A percentile compares a stretch with the other conserved stretches of the same genome.
Conservation (phyloP, 495 filamentous ascomycete species). For the Staphylotrichum longicolle region DNA sequence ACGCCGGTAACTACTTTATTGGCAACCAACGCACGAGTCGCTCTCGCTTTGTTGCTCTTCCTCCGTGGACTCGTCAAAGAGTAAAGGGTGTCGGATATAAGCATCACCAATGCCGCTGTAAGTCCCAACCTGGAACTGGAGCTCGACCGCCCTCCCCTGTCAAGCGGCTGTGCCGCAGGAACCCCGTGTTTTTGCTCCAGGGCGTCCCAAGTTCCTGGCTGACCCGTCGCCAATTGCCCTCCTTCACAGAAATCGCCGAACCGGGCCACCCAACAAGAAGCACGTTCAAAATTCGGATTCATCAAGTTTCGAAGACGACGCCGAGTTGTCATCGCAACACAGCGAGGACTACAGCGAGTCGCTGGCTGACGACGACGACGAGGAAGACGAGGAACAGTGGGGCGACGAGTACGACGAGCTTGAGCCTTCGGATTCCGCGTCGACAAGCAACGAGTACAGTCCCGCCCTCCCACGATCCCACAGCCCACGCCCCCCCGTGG, state of each 20-base stretch:
- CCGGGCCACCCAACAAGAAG: slow-evolving; percentile 46
- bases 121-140: slow-evolving; percentile 26
- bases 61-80: slow-evolving; percentile 32
- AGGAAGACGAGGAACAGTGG: slow-evolving; percentile 53
- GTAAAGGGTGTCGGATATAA: slow-evolving; percentile 39
- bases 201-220: slow-evolving; percentile 12
- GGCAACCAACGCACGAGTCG: neutral
- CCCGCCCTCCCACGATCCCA: slow-evolving; percentile 30
- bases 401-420: slow-evolving; percentile 58
- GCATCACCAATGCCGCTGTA: slow-evolving; percentile 52
- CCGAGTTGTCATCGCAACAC: slow-evolving; percentile 28
- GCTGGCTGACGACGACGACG: slow-evolving; percentile 49
- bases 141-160: slow-evolving; percentile 12
- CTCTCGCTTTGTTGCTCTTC: slow-evolving; percentile 38
- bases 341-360: slow-evolving; percentile 39
- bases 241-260: slow-evolving; percentile 44
- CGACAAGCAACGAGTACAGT: slow-evolving; percentile 39
- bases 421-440: slow-evolving; percentile 81
- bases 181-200: slow-evolving; percentile 8
- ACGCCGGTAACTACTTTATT: neutral
- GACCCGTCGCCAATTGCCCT: slow-evolving; percentile 17
- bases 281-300: slow-evolving; percentile 21
- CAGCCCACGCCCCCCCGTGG: slow-evolving; percentile 36
- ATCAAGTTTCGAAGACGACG: slow-evolving; percentile 31
- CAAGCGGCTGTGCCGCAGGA: slow-evolving; percentile 24